Conservation (phyloP, 1,139 yeast genomes). For the Protomyces pachydermus region DNA sequence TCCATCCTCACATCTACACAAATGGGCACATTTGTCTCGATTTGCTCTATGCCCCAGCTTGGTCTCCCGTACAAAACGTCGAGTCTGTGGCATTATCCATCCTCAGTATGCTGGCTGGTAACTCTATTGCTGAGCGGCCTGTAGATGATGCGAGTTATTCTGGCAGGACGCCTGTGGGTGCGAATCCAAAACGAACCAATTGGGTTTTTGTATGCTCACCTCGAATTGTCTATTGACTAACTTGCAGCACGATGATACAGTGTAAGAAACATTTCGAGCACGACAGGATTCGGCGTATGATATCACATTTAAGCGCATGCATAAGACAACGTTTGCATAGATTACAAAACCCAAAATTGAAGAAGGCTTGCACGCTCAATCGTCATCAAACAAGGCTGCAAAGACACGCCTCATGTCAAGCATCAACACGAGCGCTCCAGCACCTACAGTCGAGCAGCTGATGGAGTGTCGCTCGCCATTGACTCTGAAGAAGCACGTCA, state of each 20-base stretch:
- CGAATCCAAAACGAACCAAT: conserved; percentile 13
- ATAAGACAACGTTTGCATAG: too few relatives aligned
- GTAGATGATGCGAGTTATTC: conserved; percentile 15
- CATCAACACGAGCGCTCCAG: neutral
- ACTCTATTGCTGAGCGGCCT: conserved; percentile 6
- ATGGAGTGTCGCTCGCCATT: neutral
- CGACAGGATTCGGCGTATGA: too few relatives aligned
- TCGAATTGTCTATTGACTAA: neutral
- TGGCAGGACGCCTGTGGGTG: conserved; percentile 1
- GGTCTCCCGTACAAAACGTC: conserved; percentile 23
- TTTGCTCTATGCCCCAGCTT: conserved; percentile 17
- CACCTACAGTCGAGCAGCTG: neutral
- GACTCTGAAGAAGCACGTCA: neutral
- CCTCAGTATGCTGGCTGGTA: conserved; percentile 24
- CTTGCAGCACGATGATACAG: conserved; percentile 17
- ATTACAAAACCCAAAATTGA: too few relatives aligned
- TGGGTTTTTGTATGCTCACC: conserved; percentile 5
- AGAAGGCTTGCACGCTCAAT: too few relatives aligned
- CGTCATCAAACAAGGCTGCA: too few relatives aligned
- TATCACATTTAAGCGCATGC: too few relatives aligned
- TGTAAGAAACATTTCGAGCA: neutral
- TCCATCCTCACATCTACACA: conserved; percentile 10
- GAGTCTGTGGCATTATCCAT: neutral
- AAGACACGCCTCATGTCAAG: neutral
- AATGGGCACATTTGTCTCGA: conserved; percentile 27